phyloP scores from a whole-genome alignment of 176 grass and related monocot species.

The Oryza longistaminata region DNA sequence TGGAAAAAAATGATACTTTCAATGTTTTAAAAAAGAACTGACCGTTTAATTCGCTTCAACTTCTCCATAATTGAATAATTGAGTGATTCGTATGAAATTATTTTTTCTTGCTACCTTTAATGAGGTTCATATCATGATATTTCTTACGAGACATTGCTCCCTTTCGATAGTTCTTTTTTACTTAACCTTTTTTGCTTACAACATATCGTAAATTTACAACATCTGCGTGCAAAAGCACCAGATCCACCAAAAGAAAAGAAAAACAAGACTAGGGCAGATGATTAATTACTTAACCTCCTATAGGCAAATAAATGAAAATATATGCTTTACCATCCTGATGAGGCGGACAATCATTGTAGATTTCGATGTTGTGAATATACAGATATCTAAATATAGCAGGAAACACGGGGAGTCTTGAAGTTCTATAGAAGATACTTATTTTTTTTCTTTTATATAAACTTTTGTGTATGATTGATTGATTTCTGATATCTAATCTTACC shows the following conservation, averaged over 20 bases:
- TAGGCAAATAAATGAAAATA: no score
- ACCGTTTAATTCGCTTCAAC: not conserved
- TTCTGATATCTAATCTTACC: conserved; percentile 17
- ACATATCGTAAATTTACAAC: not conserved
- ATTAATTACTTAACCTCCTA: not conserved
- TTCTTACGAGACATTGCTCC: not conserved
- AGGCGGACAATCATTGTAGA: no score
- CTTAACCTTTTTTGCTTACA: not conserved
- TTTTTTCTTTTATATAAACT: not conserved
- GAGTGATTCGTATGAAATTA: not conserved
- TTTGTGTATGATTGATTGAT: not conserved
- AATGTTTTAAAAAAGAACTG: not conserved
- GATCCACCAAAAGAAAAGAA: not conserved
- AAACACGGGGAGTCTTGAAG: no score
- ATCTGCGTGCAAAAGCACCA: not conserved
- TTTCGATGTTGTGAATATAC: no score
- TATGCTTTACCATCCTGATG: no score
- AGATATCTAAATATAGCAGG: no score
- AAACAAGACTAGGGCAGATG: not conserved
- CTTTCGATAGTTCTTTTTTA: not conserved
- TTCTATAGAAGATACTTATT: no score
- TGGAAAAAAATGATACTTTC: not conserved
- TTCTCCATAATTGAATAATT: not conserved
- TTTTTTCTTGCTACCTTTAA: not conserved
- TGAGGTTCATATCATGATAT: not conserved